Base-by-base conservation (phyloP, 1,284 basidiomycete species). In the Mycena sp. region DNA sequence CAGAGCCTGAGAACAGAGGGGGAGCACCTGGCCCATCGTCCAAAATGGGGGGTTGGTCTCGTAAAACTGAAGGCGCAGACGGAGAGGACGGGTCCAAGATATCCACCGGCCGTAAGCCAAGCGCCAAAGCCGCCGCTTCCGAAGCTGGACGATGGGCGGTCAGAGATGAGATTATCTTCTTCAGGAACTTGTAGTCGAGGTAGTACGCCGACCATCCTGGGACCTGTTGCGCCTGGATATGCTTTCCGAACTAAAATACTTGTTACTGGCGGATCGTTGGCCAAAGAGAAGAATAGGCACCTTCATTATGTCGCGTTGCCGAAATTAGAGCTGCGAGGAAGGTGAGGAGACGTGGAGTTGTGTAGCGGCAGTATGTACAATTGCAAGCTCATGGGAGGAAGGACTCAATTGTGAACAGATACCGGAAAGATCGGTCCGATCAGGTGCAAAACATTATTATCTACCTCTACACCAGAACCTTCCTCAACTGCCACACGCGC, bases 141-240 rank as follows among this genome's bases (percentile, higher is more conserved):
- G 93, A 90, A 19, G 91, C 92, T 4, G 96, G 92, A 64, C 92
- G 88, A 71, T 96, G 95, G 41, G 95, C 93, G 60, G 93, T 90
- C 65, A 99, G 88, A n/a, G 97, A 98, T 67, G 98, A 99, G 76
- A 99, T 98, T 74, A 99, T 99, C 87, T 97, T 97, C 82, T 98
- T 98, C 76, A 98, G 85, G 71, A 92, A 92, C 83, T 99, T 99
- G 87, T 99, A 99, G 82, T 99, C 98, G 70, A 99, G 88, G 79
- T 99, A 99, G 81, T 95, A 96, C 29, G 86, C 79, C 23, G 94
- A 94, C 98, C 98, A 99, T 81, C 96, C 96, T 56, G 98, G 96
- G 61, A 99, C 91, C 81, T 98, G 96, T 78, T 97, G 93, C 35
- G 93, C 91, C 78, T 97, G 95, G 70, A 99, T 96, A 71, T 96